Base-by-base conservation (phyloP, 441 rosid species). In the Gossypium gossypioides region DNA sequence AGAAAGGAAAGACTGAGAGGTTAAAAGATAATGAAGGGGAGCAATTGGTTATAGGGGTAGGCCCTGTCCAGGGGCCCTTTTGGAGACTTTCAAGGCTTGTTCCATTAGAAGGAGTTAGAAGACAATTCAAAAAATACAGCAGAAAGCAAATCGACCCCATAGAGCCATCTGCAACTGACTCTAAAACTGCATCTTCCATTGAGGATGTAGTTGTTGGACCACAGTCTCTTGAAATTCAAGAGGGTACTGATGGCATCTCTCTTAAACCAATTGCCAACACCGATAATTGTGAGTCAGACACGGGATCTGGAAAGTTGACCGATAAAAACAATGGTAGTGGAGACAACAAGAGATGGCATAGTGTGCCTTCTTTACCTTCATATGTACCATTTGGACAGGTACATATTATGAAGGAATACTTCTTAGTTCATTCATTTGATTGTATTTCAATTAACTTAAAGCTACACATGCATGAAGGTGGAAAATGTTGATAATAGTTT, bases 381-480 rank as follows among this genome's bases (percentile, higher is more conserved):
- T 94, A 94, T 82, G 90, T 94, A 22, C 99, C 99, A 60, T 94
- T 94, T 85, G 99, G 97, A 56, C 82, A 90, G 97, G 97, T 92
- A 79, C 9, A 68, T 67, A 10, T 37, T 52, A 32, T 76, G 77
- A 56, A 40, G 22, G 22, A 71, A 12, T 69, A 50, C 71, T 48
- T 75, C 44, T 40, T 40, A 40, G 44, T 40, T 40, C 68, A 16
- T 64, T 74, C 65, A 8, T 60, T 51, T 56, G 40, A 24, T 6
- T 66, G n/a, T 25, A 48, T 54, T 24, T 29, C 69, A 29, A 18
- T 74, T 70, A 60, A 19, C 8, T 73, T 21, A 1, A 46, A 44
- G 71, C n/a, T 65, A 54, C 37, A 54, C 37, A 55, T 46, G 63
- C 61, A 5, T 52, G 56, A 42, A 9, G 44, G 59, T 22, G 71